Evolutionary conservation across 495 filamentous ascomycete genomes (phyloP).

Genomic region (Podospora pseudopauciseta): DNA sequence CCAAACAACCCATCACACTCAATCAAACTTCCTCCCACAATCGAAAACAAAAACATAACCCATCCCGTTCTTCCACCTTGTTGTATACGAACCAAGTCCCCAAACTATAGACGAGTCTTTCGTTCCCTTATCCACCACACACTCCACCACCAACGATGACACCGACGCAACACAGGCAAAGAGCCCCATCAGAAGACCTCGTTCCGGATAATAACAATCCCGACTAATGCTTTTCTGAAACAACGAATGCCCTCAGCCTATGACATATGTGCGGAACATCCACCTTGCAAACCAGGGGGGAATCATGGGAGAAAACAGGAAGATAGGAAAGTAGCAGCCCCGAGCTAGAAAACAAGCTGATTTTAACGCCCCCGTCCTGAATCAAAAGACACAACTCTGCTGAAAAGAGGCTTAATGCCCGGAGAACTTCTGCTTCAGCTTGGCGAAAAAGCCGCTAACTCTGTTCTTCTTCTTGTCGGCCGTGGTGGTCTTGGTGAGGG

Average conservation of each 20-base stretch:
- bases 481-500: conserved; percentile 32
- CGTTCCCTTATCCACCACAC: background rate
- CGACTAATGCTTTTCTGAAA: conserved; percentile 8
- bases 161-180: background rate
- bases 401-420: conserved; percentile 2
- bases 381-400: background rate
- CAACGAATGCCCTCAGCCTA: conserved; percentile 14
- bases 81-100: background rate
- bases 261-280: conserved; percentile 20
- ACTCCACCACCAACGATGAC: background rate
- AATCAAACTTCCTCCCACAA: background rate
- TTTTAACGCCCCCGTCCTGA: background rate
- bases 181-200: background rate
- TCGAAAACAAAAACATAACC: background rate
- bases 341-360: background rate
- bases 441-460: conserved; percentile 53
- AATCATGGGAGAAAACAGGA: conserved; percentile 35
- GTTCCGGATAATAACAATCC: background rate
- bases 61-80: background rate
- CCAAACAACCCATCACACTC: background rate
- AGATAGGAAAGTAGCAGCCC: conserved; percentile 5
- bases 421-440: conserved; percentile 55
- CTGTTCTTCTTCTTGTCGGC: conserved; percentile 59
- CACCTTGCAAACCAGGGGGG: conserved; percentile 29
- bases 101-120: background rate